Evolutionary conservation across 768 basidiomycete genomes (phyloP).

Genomic region (Crepidotus variabilis): DNA sequence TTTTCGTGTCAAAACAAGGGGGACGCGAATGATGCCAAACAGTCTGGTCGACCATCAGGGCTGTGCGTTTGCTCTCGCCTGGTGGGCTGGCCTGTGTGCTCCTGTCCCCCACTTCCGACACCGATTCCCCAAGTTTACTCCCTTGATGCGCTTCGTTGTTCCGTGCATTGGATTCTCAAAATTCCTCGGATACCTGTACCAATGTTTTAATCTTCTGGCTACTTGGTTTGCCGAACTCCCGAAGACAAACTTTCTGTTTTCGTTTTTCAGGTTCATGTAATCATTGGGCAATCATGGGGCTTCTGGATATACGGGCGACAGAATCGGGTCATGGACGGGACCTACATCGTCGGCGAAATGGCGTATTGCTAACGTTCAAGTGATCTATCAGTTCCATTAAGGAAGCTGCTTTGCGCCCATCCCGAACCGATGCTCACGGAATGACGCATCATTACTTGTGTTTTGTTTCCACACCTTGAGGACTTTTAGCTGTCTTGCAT

Average conservation of each 20-base stretch:
- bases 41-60: slow-evolving; percentile 39
- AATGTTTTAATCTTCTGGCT: not conserved
- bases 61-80: not conserved
- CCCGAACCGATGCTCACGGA: slow-evolving; percentile 8
- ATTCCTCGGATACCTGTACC: not conserved
- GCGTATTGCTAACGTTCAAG: not conserved
- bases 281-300: not conserved
- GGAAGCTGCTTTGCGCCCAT: not conserved
- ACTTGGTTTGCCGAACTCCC: not conserved
- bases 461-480: not conserved
- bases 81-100: no score
- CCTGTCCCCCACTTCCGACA: not conserved
- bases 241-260: not conserved
- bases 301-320: not conserved
- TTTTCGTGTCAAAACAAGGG: not conserved
- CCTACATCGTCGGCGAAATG: not conserved
- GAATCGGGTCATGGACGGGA: not conserved
- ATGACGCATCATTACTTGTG: slow-evolving; percentile 7
- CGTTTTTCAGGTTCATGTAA: not conserved
- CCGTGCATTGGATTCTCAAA: not conserved
- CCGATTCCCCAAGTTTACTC: not conserved
- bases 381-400: not conserved
- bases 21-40: not conserved
- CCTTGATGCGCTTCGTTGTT: not conserved
- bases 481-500: not conserved